phyloP scores from a whole-genome alignment of 352 stramenopile genomes.

The Lagenidium giganteum region DNA sequence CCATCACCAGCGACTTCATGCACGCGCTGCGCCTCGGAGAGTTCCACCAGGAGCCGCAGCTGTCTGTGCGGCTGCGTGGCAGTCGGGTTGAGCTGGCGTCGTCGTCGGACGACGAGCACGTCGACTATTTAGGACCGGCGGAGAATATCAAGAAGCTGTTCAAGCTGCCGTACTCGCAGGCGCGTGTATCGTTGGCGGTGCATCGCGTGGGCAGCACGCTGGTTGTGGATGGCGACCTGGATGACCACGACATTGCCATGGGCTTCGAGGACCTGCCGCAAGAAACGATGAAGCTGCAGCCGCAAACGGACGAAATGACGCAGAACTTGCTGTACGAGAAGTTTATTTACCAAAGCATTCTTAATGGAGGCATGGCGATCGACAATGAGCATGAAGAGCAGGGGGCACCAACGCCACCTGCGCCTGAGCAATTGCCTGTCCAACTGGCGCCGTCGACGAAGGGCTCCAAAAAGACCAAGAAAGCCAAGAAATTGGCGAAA shows the following conservation, averaged over 20 bases:
- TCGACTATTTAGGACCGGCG: conserved; percentile 75
- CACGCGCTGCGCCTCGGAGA: conserved; percentile 55
- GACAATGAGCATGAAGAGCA: conserved; percentile 7
- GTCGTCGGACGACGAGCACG: conserved; percentile 51
- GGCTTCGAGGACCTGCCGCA: conserved; percentile 61
- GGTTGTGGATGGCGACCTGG: conserved; percentile 75
- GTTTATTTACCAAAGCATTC: conserved; percentile 80
- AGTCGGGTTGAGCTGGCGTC: conserved; percentile 68
- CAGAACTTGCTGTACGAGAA: conserved; percentile 78
- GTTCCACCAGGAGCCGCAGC: conserved; percentile 52
- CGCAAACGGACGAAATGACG: conserved; percentile 29
- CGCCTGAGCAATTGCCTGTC: neutral
- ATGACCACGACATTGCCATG: conserved; percentile 55
- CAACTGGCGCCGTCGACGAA: conserved; percentile 2
- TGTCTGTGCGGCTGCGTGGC: conserved; percentile 64
- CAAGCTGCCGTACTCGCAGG: conserved; percentile 81
- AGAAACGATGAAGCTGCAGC: conserved; percentile 52
- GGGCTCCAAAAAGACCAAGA: conserved; percentile 33
- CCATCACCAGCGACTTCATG: conserved; percentile 67
- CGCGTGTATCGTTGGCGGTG: conserved; percentile 71
- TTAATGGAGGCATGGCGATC: conserved; percentile 26
- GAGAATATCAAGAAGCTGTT: conserved; percentile 87
- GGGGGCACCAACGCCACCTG: neutral
- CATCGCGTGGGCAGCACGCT: conserved; percentile 75
- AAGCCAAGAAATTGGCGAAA: conserved; percentile 18